Evolutionary conservation across 2,329 filamentous ascomycete species (phyloP).

Genomic region (Chrysoporthe deuterocubensis): DNA sequence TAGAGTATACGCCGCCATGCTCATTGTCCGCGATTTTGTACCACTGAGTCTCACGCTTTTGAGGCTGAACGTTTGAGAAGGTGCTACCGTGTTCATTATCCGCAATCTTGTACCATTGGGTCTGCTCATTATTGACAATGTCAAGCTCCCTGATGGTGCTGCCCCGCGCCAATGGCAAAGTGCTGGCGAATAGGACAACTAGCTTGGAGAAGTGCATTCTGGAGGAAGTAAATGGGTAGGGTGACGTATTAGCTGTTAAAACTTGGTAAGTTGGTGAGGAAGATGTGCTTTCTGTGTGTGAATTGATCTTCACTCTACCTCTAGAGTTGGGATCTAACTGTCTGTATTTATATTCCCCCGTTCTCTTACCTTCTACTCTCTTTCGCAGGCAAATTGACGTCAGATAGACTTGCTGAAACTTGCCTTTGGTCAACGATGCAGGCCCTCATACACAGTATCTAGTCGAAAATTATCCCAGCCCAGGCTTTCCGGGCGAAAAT

Average conservation of each 20-base stretch:
- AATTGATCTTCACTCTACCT: neutral
- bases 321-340: neutral
- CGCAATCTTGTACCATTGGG: neutral
- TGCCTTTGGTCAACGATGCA: neutral
- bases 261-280: neutral
- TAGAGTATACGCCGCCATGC: neutral
- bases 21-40: neutral
- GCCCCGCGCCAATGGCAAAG: neutral
- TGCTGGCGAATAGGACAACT: neutral
- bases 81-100: neutral
- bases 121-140: neutral
- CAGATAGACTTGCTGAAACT: too few species aligned
- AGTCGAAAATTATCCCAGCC: neutral
- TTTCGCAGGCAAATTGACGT: too few species aligned
- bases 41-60: neutral
- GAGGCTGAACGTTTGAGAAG: neutral
- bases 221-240: neutral
- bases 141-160: neutral
- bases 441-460: neutral
- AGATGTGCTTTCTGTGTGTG: neutral
- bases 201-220: neutral
- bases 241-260: neutral
- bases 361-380: too few species aligned
- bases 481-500: neutral
- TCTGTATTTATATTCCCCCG: too few species aligned